A percentile compares a stretch with the other conserved stretches of the same genome.
Evolutionary conservation across 768 basidiomycete species (phyloP).

Genomic region (Xerocomellus intermedius): DNA sequence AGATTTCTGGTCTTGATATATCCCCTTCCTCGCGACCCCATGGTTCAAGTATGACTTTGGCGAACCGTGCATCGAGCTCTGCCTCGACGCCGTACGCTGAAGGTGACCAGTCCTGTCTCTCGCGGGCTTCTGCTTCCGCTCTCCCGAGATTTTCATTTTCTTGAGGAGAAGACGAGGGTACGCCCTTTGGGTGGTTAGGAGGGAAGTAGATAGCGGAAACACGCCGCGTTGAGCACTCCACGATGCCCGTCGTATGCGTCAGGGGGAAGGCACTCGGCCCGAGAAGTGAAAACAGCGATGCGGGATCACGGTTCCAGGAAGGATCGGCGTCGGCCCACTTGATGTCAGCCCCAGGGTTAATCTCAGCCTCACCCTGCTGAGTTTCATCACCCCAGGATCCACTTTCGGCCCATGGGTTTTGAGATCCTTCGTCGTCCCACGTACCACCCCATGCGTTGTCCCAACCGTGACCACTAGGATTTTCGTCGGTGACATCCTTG

Average conservation of each 20-base stretch:
- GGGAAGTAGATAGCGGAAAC: constrained; percentile 48
- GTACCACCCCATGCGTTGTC: constrained; percentile 2
- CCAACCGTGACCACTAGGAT: constrained; percentile 5
- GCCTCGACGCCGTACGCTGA: constrained; percentile 40
- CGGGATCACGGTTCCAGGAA: constrained; percentile 24
- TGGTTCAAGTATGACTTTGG: constrained; percentile 51
- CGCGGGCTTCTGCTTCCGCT: constrained; percentile 7
- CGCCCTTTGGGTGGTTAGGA: constrained; percentile 21
- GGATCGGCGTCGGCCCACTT: constrained; percentile 18
- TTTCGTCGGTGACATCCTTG: background rate
- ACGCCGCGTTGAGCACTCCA: constrained; percentile 63
- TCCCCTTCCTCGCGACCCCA: constrained; percentile 48
- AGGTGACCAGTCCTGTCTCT: constrained; percentile 11
- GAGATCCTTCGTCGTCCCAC: constrained; percentile 14
- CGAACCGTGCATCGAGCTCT: constrained; percentile 46
- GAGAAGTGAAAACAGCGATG: constrained; percentile 41
- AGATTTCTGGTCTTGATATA: constrained; percentile 37
- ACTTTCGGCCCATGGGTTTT: constrained; percentile 12
- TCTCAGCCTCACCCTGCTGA: background rate
- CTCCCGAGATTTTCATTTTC: background rate
- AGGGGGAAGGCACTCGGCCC: constrained; percentile 57
- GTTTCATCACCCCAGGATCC: constrained; percentile 2
- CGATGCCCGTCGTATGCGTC: constrained; percentile 63
- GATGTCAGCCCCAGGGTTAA: background rate
- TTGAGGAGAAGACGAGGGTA: background rate